These are phyloP conservation scores for Carex kokanica DNA, from an alignment of 176 grass and related monocot species.

Conservation along the genomic window DNA sequence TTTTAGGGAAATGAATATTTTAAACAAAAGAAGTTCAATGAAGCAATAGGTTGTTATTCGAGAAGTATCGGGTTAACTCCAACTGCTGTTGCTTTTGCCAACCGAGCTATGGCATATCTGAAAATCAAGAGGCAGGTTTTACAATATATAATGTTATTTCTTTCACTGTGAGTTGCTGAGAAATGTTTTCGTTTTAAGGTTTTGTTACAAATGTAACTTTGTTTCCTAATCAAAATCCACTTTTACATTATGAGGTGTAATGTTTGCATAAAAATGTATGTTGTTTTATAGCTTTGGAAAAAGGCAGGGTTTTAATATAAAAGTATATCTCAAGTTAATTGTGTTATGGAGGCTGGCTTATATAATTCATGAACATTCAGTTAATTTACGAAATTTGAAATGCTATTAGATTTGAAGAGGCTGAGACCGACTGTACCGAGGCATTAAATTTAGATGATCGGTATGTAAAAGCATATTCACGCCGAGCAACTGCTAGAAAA, in stretches of 20 bases:
- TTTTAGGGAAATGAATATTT: constrained; percentile 91
- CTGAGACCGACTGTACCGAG: constrained; percentile 80
- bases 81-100: constrained; percentile 77
- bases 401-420: constrained; percentile 66
- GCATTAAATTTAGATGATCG: constrained; percentile 83
- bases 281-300: neutral
- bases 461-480: constrained; percentile 95
- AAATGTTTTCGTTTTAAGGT: neutral
- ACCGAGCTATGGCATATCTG: constrained; percentile 88
- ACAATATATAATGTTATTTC: neutral
- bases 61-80: constrained; percentile 72
- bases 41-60: constrained; percentile 84
- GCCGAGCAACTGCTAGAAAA: constrained; percentile 77
- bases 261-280: neutral
- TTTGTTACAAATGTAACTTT: neutral
- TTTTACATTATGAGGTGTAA: neutral
- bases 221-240: neutral
- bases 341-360: neutral
- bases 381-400: neutral
- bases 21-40: constrained; percentile 78
- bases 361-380: neutral
- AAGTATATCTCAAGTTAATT: neutral
- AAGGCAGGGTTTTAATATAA: neutral
- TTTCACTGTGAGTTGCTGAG: neutral
- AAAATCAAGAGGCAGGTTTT: constrained; percentile 64